phyloP scores from a whole-genome alignment of 2,329 filamentous ascomycete species.

The Bertia moriformis region DNA sequence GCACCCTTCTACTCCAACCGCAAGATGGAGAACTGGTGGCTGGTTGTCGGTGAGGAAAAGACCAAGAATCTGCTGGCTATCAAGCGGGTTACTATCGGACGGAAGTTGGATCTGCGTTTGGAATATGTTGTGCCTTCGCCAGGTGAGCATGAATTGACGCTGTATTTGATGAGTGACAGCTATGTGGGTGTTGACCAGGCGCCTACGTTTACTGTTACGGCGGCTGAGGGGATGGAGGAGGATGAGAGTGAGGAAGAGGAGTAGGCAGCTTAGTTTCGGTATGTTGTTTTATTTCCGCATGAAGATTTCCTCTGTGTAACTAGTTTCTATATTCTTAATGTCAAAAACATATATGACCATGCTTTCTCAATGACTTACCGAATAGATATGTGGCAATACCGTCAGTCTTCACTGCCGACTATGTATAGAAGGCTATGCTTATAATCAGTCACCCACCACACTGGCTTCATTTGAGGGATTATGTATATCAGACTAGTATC shows the following conservation, averaged over 20 bases:
- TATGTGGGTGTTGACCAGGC: constrained; percentile 97
- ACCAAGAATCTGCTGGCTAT: constrained; percentile 79
- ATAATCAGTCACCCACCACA: no score
- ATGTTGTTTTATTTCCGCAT: no score
- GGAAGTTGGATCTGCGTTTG: constrained; percentile 62
- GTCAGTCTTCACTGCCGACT: no score
- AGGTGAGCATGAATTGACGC: constrained; percentile 73
- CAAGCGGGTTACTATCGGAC: constrained; percentile 80
- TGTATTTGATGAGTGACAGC: constrained; percentile 93
- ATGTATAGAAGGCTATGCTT: no score
- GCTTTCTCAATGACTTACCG: no score
- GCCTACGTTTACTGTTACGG: constrained; percentile 70
- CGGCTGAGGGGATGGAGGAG: constrained; percentile 87
- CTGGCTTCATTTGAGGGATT: no score
- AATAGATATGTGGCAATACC: no score
- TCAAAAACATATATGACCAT: no score
- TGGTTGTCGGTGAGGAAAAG: constrained; percentile 85
- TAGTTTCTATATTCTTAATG: no score
- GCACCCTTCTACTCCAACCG: constrained; percentile 83
- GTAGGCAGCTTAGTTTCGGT: no score
- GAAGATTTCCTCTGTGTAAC: no score
- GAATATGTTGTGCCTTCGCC: constrained; percentile 78
- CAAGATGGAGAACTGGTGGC: constrained; percentile 98
- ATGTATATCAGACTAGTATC: no score
- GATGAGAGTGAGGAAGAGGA: constrained; percentile 76